Evolutionary conservation across 352 stramenopile genomes (phyloP).

Genomic region (Globisporangium carolinianum): DNA sequence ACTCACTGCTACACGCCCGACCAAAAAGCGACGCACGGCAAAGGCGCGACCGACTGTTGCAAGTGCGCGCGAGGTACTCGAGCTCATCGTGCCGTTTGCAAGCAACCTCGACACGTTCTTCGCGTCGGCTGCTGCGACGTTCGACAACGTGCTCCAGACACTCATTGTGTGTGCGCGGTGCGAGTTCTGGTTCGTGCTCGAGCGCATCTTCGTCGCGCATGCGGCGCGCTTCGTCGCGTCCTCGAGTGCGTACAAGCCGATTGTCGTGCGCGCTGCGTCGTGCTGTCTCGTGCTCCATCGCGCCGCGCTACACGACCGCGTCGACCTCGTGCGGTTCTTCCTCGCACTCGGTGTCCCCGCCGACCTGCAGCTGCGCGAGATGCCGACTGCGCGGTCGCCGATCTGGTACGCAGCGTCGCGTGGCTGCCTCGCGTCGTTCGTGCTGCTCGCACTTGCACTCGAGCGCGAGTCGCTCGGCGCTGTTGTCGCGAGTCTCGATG

Average conservation of each 20-base stretch:
- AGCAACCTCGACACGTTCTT: constrained; percentile 36
- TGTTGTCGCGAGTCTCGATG: constrained; percentile 4
- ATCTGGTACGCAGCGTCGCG: constrained; percentile 45
- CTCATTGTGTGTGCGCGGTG: constrained; percentile 43
- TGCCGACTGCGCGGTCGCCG: constrained; percentile 18
- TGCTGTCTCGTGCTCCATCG: constrained; percentile 43
- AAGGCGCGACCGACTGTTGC: constrained; percentile 4
- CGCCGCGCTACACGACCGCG: constrained; percentile 39
- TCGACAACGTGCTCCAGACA: constrained; percentile 33
- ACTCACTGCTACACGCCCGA: not conserved
- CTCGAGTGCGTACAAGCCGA: constrained; percentile 38
- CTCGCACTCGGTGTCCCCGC: constrained; percentile 33
- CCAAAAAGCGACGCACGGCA: not conserved
- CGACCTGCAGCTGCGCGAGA: constrained; percentile 26
- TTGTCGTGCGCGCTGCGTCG: constrained; percentile 31
- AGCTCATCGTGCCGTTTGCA: constrained; percentile 18
- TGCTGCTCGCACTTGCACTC: constrained; percentile 33
- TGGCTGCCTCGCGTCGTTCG: constrained; percentile 33
- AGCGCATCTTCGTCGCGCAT: constrained; percentile 32
- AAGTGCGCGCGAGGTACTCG: constrained; percentile 18
- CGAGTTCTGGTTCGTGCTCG: constrained; percentile 40
- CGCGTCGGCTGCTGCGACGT: constrained; percentile 27
- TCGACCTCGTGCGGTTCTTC: constrained; percentile 33
- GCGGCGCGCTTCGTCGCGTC: constrained; percentile 23
- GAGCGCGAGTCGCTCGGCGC: constrained; percentile 16